phyloP scores from a whole-genome alignment of 306 rosid genomes.

The Casuarina equisetifolia region DNA sequence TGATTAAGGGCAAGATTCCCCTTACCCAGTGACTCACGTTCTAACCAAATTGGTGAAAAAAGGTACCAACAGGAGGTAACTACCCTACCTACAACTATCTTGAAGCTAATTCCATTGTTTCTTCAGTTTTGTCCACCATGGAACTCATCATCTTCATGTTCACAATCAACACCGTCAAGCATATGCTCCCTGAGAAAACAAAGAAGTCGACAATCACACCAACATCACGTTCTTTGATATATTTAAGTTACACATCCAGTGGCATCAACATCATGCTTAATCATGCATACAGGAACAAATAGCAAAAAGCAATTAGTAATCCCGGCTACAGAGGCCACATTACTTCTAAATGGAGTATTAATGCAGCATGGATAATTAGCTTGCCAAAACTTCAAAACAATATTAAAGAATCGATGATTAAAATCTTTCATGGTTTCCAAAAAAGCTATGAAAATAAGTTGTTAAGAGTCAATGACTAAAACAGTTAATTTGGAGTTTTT shows the following conservation, averaged over 20 bases:
- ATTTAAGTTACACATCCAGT: neutral
- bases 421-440: neutral
- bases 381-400: neutral
- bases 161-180: slow-evolving; percentile 44
- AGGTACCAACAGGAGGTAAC: slow-evolving; percentile 6
- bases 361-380: neutral
- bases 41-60: slow-evolving; percentile 7
- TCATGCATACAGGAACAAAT: neutral
- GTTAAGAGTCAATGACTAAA: neutral
- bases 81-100: neutral
- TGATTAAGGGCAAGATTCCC: slow-evolving; percentile 7
- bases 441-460: neutral
- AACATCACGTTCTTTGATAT: neutral
- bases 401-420: neutral
- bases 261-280: neutral
- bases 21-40: slow-evolving; percentile 2
- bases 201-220: slow-evolving; percentile 7
- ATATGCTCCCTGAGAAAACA: slow-evolving; percentile 53
- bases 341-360: neutral
- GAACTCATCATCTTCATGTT: slow-evolving; percentile 30
- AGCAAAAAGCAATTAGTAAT: neutral
- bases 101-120: slow-evolving; percentile 15
- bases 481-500: neutral
- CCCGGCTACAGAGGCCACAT: neutral
- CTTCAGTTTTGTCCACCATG: slow-evolving; percentile 30